Evolutionary conservation across 345 rosid species (phyloP), one percentile per base, ranked within the genome.

Genomic region (Gossypium sturtianum): DNA sequence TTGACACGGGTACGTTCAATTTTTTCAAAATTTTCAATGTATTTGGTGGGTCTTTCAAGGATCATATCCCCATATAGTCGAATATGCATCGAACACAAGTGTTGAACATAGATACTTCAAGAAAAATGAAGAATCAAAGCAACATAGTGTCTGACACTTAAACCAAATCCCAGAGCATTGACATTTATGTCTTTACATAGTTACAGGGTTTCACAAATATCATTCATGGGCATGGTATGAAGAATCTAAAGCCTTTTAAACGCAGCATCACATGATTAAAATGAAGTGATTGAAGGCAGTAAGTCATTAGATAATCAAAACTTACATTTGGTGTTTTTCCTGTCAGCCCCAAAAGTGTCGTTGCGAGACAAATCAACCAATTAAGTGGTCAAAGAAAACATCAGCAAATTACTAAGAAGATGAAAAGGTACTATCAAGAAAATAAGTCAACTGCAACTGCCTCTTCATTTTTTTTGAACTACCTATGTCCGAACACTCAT

Each of bases 241-340:
- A 45, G 71, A 47, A 29, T 12, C 3, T 12, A 44, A 66, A 64
- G 68, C 49, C n/a, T n/a, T 64, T 38, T 9, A 17, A 38, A n/a
- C 9, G 49, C 48, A 64, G 15, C 68, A 41, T 64, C 15, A 38
- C 3, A 12, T 20, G 61, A 25, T 29, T 52, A 56, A 16, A 34
- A 48, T 22, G 43, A 73, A 74, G 66, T 11, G 15, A 60, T 5
- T 20, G 41, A 54, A 61, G n/a, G 62, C 58, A 52, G 70, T 34
- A 65, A 60, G 59, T 77, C 1, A 27, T 45, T 56, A 61, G 69
- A 63, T 9, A 53, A 1, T 47, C 66, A 62, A 71, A 34, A 87
- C 94, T 88, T 82, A 90, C 94, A 75, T 88, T 78, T 6, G 89
- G 92, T 45, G 92, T 90, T 76, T 88, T 85, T 71, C 94, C 92